These are phyloP conservation scores for Diutina rugosa DNA, from an alignment of 1,139 yeast genomes.

Conservation along the genomic window DNA sequence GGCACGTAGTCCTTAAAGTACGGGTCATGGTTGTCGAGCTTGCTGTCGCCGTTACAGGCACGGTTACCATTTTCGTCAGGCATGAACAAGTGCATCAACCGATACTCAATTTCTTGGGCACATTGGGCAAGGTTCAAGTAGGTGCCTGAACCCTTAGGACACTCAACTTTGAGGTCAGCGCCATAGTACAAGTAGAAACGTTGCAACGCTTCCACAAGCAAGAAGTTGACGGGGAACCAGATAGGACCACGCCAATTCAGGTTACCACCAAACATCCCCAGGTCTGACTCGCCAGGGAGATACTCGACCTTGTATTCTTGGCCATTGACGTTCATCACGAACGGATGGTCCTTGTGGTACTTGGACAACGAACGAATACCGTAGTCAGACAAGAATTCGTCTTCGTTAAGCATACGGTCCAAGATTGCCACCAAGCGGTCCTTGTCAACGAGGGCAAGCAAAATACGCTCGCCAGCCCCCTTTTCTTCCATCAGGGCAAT, in stretches of 20 bases:
- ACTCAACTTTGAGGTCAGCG: constrained; percentile 72
- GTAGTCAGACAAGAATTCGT: constrained; percentile 74
- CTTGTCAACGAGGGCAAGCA: constrained; percentile 71
- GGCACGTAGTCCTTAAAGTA: constrained; percentile 67
- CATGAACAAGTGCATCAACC: constrained; percentile 68
- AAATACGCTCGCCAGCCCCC: constrained; percentile 78
- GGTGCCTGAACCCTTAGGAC: constrained; percentile 83
- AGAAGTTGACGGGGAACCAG: constrained; percentile 91
- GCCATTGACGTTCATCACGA: constrained; percentile 77
- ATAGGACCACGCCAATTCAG: constrained; percentile 99
- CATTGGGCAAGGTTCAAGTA: constrained; percentile 77
- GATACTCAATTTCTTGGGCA: constrained; percentile 84
- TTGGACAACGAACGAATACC: constrained; percentile 89
- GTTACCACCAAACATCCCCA: constrained; percentile 95
- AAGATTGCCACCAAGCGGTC: constrained; percentile 71
- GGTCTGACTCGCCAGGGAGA: constrained; percentile 87
- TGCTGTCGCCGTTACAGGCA: constrained; percentile 68
- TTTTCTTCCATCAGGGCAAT: constrained; percentile 79
- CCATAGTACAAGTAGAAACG: constrained; percentile 88
- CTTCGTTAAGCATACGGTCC: constrained; percentile 75
- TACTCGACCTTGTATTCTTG: constrained; percentile 62
- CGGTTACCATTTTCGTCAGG: constrained; percentile 63
- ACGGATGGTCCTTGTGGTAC: constrained; percentile 79
- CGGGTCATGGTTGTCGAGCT: constrained; percentile 54
- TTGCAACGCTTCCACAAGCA: constrained; percentile 80